Evolutionary conservation across 2,329 filamentous ascomycete genomes (phyloP).

Genomic region (Coleophoma cylindrospora): DNA sequence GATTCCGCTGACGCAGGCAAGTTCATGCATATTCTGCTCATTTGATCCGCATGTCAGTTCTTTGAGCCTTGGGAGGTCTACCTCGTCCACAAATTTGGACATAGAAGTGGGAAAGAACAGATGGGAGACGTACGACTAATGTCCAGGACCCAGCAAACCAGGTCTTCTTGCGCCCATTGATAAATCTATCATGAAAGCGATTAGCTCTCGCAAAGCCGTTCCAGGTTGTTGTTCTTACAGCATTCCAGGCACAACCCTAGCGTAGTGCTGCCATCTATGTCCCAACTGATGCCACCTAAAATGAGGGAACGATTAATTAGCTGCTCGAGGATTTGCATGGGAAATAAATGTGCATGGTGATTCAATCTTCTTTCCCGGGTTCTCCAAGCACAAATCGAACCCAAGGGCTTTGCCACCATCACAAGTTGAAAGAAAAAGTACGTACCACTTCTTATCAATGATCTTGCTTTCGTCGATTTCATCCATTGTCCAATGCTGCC

Average conservation of each 20-base stretch:
- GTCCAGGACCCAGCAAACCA: conserved; percentile 25
- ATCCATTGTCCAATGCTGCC: conserved; percentile 52
- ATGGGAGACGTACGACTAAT: conserved; percentile 17
- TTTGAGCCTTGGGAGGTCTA: neutral
- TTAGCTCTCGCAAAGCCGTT: too few relatives aligned
- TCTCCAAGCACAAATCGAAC: too few relatives aligned
- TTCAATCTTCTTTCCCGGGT: too few relatives aligned
- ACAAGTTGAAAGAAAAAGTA: neutral
- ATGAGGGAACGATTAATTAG: neutral
- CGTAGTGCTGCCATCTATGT: conserved; percentile 59
- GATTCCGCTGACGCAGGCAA: conserved; percentile 66
- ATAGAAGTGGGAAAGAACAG: neutral
- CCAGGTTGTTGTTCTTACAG: conserved; percentile 33
- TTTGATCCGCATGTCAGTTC: neutral
- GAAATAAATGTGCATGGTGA: too few relatives aligned
- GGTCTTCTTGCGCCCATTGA: conserved; percentile 61
- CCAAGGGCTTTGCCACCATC: too few relatives aligned
- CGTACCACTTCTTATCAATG: conserved; percentile 54
- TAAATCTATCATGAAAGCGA: conserved; percentile 29
- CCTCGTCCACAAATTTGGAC: neutral
- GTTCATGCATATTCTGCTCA: conserved; percentile 61
- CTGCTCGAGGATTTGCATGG: too few relatives aligned
- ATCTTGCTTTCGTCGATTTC: conserved; percentile 56
- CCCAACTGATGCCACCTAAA: conserved; percentile 57
- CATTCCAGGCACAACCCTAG: conserved; percentile 64